A percentile compares a stretch with the other conserved stretches of the same genome.
phyloP scores from a whole-genome alignment of 208 protist species.

The Acanthamoeba triangularis region DNA sequence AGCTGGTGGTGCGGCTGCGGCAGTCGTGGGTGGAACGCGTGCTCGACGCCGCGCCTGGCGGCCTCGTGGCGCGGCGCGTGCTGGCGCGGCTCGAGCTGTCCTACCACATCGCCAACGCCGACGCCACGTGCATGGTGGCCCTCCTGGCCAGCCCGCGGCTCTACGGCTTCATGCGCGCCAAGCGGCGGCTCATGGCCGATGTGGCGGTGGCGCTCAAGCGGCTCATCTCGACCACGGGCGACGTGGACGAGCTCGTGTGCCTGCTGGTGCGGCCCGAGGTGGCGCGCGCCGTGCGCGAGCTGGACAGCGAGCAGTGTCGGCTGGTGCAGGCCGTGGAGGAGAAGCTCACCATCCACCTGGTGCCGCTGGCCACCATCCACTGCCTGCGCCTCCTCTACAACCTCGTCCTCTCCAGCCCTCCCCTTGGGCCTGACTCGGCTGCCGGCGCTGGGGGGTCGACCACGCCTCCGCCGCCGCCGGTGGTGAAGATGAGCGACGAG shows the following conservation, averaged over 20 bases:
- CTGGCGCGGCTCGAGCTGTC: not conserved
- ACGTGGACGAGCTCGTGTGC: not conserved
- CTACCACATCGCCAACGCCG: slow-evolving; percentile 30
- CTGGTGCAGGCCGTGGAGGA: not conserved
- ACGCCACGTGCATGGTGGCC: not conserved
- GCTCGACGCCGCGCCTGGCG: not conserved
- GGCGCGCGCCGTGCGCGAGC: not conserved
- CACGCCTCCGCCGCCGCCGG: not conserved
- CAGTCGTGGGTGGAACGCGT: not conserved
- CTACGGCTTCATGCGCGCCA: not conserved
- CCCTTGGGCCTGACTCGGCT: not conserved
- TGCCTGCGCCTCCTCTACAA: not conserved
- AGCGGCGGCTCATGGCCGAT: not conserved
- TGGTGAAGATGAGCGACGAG: not conserved
- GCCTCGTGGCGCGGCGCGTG: not conserved
- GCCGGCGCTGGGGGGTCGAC: no score
- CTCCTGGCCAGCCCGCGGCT: not conserved
- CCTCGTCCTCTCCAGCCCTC: not conserved
- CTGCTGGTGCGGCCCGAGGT: not conserved
- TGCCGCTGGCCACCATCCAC: not conserved
- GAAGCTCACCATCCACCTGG: slow-evolving; percentile 43
- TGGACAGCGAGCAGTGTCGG: not conserved
- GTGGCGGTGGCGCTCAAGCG: not conserved
- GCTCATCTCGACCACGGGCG: slow-evolving; percentile 7
- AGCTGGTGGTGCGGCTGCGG: not conserved